Base-by-base conservation (phyloP, 305 asterid species). In the Rubia peregrina region DNA sequence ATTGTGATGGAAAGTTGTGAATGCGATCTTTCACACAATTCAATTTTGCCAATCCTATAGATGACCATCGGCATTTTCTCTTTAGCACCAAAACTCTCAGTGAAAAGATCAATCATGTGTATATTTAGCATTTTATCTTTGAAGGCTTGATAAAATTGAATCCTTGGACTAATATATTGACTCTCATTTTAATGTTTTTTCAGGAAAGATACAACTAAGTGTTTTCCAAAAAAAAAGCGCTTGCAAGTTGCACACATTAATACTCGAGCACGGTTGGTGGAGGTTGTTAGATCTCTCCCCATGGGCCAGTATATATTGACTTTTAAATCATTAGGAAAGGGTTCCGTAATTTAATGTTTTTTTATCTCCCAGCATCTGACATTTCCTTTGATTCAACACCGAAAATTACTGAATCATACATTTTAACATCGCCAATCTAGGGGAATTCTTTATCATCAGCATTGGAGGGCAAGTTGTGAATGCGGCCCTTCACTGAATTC, bases 381-480 rank as follows among this genome's bases (percentile, higher is more conserved):
- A 26, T 26, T 26, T 0, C 30, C 30, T 26, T 26, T 26, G 88
- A 87, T 76, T 92, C 96, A 16, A 82, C 84, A 73, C 75, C 36
- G 64, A 96, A 89, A 48, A 93, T 87, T 74, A 89, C 72, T 0
- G 98, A 95, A 80, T 92, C 98, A 67, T 90, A 90, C 60, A 92
- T 86, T 78, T 89, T 81, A 24, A 92, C 72, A 4, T 80, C 96
- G 26, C 94, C 94, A 26, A 90, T 82, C 97, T 95, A 90, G 65
- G 74, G 19, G 87, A 84, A 36, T 78, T 80, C 81, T 85, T 26
- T 26, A 0, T 26, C 30, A 26, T 26, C 30, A 87, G 68, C 74
- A 92, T 67, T 59, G 96, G 21, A 87, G 84, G 73, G 92, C 73
- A 46, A 92, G 94, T 74, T 90, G 98, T 79, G 85, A 66, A 42